These are phyloP conservation scores for Aspergillus ustus DNA, from an alignment of 2,329 filamentous ascomycete species.

Conservation along the genomic window DNA sequence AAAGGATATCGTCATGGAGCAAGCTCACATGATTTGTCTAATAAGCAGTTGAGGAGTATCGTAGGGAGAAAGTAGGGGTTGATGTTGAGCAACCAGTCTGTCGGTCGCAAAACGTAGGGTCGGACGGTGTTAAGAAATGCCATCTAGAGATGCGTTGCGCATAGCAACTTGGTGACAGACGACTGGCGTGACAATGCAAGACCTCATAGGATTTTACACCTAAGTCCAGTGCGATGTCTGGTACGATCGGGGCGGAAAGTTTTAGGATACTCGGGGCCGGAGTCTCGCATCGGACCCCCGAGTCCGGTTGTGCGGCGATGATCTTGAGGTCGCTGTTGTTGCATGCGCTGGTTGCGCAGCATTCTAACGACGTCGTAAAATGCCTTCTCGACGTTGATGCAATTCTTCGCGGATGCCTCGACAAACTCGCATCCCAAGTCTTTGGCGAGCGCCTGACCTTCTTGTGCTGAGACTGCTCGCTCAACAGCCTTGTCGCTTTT, in stretches of 20 bases:
- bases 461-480: conserved; percentile 93
- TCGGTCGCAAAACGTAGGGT: conserved; percentile 8
- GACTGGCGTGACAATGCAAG: background rate
- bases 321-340: conserved; percentile 43
- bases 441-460: conserved; percentile 87
- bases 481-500: conserved; percentile 97
- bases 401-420: conserved; percentile 96
- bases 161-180: conserved; percentile 1
- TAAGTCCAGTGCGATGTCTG: conserved; percentile 42
- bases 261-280: conserved; percentile 45
- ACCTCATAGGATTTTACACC: conserved; percentile 45
- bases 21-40: conserved; percentile 22
- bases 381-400: conserved; percentile 96
- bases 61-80: conserved; percentile 4
- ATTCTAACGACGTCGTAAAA: conserved; percentile 97
- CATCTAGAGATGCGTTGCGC: too few relatives aligned
- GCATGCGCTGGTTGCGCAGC: conserved; percentile 79
- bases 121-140: background rate
- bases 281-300: conserved; percentile 38
- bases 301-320: conserved; percentile 41
- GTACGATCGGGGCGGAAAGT: conserved; percentile 45
- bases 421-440: conserved; percentile 96
- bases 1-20: conserved; percentile 22
- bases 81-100: background rate
- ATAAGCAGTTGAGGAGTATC: conserved; percentile 7